phyloP scores from a whole-genome alignment of 495 filamentous ascomycete genomes.

The Lasiosphaeria ovina region DNA sequence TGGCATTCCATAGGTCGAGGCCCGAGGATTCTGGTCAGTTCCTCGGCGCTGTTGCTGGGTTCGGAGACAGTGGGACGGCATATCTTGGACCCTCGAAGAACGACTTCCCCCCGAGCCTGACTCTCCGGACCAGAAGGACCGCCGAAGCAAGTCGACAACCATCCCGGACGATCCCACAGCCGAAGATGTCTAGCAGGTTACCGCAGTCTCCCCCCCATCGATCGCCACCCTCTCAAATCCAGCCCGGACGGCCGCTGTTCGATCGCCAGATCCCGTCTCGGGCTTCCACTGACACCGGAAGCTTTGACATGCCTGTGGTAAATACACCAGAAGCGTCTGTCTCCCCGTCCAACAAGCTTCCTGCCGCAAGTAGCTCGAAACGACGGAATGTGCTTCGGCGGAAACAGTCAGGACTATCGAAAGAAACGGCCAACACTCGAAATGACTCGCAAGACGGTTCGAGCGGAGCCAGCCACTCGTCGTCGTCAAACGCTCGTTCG shows the following conservation, averaged over 20 bases:
- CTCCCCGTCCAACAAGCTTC: conserved; percentile 21
- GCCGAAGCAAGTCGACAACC: conserved; percentile 25
- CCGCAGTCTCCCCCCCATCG: conserved; percentile 33
- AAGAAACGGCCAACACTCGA: conserved; percentile 31
- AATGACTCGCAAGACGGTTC: conserved; percentile 35
- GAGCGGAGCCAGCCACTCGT: conserved; percentile 37
- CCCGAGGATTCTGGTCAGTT: conserved; percentile 19
- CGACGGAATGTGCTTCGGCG: conserved; percentile 44
- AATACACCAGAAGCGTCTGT: conserved; percentile 10
- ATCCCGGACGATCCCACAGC: conserved; percentile 29
- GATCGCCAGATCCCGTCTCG: conserved; percentile 33
- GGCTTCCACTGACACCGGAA: conserved; percentile 23
- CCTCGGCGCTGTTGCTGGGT: conserved; percentile 13
- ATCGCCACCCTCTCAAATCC: conserved; percentile 23
- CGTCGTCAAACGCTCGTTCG: conserved; percentile 37
- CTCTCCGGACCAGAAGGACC: conserved; percentile 24
- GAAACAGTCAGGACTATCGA: conserved; percentile 47
- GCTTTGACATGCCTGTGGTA: conserved; percentile 14
- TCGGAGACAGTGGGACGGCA: conserved; percentile 13
- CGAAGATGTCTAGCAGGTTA: conserved; percentile 34
- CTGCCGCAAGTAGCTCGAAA: conserved; percentile 19
- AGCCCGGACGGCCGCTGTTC: conserved; percentile 27
- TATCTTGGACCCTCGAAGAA: conserved; percentile 14
- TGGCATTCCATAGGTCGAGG: conserved; percentile 32
- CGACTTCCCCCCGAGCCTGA: conserved; percentile 16